phyloP scores from a whole-genome alignment of 2,329 filamentous ascomycete genomes.

The Phyllosticta ampelicida region DNA sequence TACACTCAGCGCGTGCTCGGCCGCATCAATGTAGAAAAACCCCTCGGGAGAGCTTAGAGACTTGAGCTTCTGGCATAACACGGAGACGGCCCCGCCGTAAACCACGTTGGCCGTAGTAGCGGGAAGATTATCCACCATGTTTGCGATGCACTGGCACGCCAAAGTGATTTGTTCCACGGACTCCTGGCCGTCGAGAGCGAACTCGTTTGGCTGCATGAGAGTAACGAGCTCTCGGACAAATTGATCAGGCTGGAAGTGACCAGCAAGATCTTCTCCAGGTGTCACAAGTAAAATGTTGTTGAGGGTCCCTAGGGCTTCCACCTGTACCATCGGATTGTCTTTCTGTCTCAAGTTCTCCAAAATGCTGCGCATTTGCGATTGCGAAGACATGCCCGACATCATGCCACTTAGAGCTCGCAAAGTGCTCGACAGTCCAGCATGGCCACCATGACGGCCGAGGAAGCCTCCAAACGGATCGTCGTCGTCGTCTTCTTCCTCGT shows the following conservation, averaged over 20 bases:
- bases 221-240: constrained; percentile 90
- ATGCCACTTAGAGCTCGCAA: constrained; percentile 82
- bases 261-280: constrained; percentile 91
- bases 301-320: constrained; percentile 85
- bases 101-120: constrained; percentile 91
- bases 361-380: constrained; percentile 57
- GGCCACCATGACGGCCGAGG: constrained; percentile 56
- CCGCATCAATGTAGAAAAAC: constrained; percentile 71
- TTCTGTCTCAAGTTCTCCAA: constrained; percentile 59
- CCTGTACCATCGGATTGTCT: constrained; percentile 75
- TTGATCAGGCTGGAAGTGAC: constrained; percentile 86
- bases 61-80: constrained; percentile 86
- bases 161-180: constrained; percentile 96
- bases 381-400: constrained; percentile 70
- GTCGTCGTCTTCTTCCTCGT: constrained; percentile 45
- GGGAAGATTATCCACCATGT: constrained; percentile 93
- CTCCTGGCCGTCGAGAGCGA: constrained; percentile 53
- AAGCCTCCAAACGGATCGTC: constrained; percentile 50
- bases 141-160: constrained; percentile 89
- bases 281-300: constrained; percentile 90
- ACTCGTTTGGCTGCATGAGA: constrained; percentile 84
- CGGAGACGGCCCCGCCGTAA: constrained; percentile 90
- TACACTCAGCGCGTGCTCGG: constrained; percentile 85
- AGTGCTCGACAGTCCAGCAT: constrained; percentile 62
- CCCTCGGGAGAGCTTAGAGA: constrained; percentile 56